A percentile compares a stretch with the other conserved stretches of the same genome.
Evolutionary conservation across 2,329 filamentous ascomycete genomes (phyloP).

Genomic region (Scopulariopsis brevicaulis): DNA sequence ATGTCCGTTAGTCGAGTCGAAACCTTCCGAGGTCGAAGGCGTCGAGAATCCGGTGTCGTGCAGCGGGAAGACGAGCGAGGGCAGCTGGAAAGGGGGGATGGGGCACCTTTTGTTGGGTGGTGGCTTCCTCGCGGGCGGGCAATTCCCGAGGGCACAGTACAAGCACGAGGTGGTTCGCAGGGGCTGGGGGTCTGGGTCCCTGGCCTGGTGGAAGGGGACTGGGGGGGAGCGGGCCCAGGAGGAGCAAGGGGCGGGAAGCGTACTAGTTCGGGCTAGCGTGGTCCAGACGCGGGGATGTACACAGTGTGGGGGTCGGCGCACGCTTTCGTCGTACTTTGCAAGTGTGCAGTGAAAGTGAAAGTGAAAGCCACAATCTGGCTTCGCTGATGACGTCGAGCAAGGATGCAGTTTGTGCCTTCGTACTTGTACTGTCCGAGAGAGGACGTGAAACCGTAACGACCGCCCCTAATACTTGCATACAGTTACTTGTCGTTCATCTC

Average conservation of each 20-base stretch:
- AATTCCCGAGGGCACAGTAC: not conserved
- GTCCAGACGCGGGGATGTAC: not conserved
- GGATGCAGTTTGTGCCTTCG: no score
- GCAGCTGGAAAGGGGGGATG: not conserved
- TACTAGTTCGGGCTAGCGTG: not conserved
- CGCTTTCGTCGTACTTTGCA: not conserved
- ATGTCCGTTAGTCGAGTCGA: not conserved
- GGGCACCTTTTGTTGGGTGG: slow-evolving; percentile 3
- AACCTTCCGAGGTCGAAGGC: not conserved
- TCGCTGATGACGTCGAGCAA: no score
- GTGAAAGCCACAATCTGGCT: not conserved
- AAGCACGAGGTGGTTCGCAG: not conserved
- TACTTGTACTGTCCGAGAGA: no score
- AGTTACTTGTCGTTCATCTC: no score
- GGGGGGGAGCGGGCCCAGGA: not conserved
- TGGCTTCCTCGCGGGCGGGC: not conserved
- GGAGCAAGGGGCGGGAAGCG: not conserved
- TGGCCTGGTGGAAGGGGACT: not conserved
- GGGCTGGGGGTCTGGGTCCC: not conserved
- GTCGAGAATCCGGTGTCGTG: not conserved
- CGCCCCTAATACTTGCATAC: no score
- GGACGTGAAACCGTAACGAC: no score
- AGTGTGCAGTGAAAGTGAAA: not conserved
- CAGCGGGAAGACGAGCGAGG: not conserved
- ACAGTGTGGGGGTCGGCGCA: not conserved